Percentiles rank a stretch among this genome's conserved stretches.
Conservation (phyloP, 805 yeast species). For the Tetrapisispora pingtungensis region DNA sequence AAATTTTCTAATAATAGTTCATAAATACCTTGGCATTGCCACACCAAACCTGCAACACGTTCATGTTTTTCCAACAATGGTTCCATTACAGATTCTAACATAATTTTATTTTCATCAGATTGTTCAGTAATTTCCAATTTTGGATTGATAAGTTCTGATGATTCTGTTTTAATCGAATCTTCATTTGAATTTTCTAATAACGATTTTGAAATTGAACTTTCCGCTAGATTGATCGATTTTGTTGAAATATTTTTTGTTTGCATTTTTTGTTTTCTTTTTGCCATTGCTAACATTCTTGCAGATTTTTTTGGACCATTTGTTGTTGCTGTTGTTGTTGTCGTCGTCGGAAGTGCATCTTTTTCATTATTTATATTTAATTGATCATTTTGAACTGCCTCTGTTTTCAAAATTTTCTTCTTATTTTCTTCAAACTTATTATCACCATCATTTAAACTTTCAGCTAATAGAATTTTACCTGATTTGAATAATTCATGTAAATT, state of each 20-base stretch:
- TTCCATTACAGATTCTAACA: constrained; percentile 68
- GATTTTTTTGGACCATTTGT: constrained; percentile 30
- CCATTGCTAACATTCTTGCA: constrained; percentile 86
- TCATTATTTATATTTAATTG: neutral
- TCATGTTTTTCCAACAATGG: constrained; percentile 64
- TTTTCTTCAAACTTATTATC: constrained; percentile 4
- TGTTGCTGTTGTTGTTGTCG: constrained; percentile 8
- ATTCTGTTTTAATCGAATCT: constrained; percentile 10
- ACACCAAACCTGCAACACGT: constrained; percentile 61
- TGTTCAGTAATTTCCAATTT: constrained; percentile 64
- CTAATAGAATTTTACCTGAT: constrained; percentile 20
- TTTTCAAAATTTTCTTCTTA: constrained; percentile 8
- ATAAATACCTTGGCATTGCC: constrained; percentile 93
- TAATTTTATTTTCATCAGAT: constrained; percentile 69
- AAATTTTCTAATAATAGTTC: constrained; percentile 71
- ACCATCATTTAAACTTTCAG: constrained; percentile 20
- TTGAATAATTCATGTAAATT: constrained; percentile 23
- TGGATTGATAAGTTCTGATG: constrained; percentile 27
- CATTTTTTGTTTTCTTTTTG: constrained; percentile 78
- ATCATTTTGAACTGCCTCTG: constrained; percentile 6
- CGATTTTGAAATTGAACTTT: constrained; percentile 51
- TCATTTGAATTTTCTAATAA: constrained; percentile 19
- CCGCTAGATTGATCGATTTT: constrained; percentile 59
- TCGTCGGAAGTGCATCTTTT: neutral
- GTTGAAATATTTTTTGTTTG: constrained; percentile 43